Conservation (phyloP, 805 yeast species). For the Torulaspora maleeae region DNA sequence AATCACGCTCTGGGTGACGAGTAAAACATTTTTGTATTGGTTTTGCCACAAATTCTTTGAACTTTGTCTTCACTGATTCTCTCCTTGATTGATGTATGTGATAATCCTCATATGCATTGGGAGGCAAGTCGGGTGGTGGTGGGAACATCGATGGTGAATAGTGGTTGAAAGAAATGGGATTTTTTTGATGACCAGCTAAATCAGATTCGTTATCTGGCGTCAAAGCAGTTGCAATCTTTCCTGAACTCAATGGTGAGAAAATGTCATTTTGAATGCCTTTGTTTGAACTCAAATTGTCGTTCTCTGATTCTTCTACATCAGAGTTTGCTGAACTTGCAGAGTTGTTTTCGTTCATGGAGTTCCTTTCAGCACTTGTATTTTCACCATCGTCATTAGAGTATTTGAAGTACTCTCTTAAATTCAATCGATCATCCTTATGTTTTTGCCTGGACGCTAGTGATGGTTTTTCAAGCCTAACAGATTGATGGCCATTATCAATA, state of each 20-base stretch:
- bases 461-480: not conserved
- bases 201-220: slow-evolving; percentile 11
- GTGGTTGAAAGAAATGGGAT: not conserved
- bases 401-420: not conserved
- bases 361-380: not conserved
- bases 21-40: slow-evolving; percentile 4
- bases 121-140: slow-evolving; percentile 15
- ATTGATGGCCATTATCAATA: not conserved
- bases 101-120: slow-evolving; percentile 7
- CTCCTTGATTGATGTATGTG: slow-evolving; percentile 5
- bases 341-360: not conserved
- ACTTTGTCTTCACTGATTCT: slow-evolving; percentile 4
- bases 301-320: not conserved
- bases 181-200: not conserved
- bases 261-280: slow-evolving; percentile 5
- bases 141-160: not conserved
- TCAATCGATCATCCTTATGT: not conserved
- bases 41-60: slow-evolving; percentile 7
- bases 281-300: not conserved
- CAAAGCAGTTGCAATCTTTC: slow-evolving; percentile 10
- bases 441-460: not conserved
- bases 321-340: not conserved
- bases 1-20: not conserved
- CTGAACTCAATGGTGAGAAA: slow-evolving; percentile 13
- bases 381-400: not conserved